These are phyloP conservation scores for Histomonas meleagridis DNA, from an alignment of 208 protist species.

Conservation along the genomic window DNA sequence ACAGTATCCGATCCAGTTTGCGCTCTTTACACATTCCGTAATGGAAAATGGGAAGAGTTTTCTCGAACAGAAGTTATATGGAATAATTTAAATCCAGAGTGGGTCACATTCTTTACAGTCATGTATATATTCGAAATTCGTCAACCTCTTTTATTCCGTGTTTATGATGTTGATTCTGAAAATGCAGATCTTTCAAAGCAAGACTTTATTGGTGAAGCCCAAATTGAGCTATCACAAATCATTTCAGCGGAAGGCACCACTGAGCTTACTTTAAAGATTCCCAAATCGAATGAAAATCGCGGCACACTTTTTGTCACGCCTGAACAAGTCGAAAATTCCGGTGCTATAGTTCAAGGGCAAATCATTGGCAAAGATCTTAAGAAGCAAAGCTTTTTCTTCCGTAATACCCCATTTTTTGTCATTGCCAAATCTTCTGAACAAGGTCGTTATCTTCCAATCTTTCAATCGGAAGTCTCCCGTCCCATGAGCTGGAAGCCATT, in stretches of 20 bases:
- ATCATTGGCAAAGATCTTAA: neutral
- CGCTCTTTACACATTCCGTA: neutral
- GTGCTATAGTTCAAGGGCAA: neutral
- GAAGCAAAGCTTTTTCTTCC: neutral
- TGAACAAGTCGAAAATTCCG: conserved; percentile 25
- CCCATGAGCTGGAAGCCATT: neutral
- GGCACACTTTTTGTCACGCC: neutral
- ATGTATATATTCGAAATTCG: conserved; percentile 1
- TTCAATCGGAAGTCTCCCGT: conserved; percentile 4
- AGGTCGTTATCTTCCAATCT: neutral
- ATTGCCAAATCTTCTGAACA: neutral
- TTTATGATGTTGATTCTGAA: conserved; percentile 12
- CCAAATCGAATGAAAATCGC: neutral
- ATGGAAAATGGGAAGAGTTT: neutral
- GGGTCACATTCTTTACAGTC: neutral
- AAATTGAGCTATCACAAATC: neutral
- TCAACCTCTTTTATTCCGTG: neutral
- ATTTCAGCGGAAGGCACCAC: neutral
- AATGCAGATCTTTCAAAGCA: neutral
- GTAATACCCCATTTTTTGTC: neutral
- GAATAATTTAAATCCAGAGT: conserved; percentile 34
- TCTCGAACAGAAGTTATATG: neutral
- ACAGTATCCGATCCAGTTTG: conserved; percentile 26
- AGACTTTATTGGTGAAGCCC: neutral
- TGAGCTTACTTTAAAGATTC: neutral